Conservation (phyloP, 2,329 filamentous ascomycete genomes). For the Diaporthe sp. region DNA sequence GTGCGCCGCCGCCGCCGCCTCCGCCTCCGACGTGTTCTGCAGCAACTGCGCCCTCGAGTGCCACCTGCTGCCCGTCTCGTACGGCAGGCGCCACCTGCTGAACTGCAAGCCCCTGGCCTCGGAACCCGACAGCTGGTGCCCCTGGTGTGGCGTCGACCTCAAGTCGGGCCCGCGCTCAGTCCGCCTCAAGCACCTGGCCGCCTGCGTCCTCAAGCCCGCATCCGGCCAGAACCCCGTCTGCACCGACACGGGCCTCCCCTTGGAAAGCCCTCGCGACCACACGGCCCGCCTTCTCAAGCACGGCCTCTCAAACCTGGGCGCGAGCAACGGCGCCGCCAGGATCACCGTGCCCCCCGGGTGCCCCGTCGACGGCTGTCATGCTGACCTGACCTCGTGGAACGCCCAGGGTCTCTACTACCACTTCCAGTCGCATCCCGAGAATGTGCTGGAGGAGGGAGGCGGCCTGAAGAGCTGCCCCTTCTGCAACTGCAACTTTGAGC, state of each 20-base stretch:
- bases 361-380: conserved; percentile 10
- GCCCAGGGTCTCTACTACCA: conserved; percentile 23
- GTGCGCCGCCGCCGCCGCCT: neutral
- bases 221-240: conserved; percentile 34
- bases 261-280: conserved; percentile 33
- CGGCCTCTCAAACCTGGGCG: neutral
- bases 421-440: conserved; percentile 26
- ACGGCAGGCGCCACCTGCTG: conserved; percentile 35
- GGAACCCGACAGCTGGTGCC: conserved; percentile 34
- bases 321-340: neutral
- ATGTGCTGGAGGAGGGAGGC: neutral
- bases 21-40: conserved; percentile 25
- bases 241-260: conserved; percentile 14
- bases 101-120: conserved; percentile 38
- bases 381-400: conserved; percentile 25
- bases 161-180: neutral
- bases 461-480: conserved; percentile 36
- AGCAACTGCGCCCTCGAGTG: conserved; percentile 33
- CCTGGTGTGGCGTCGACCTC: conserved; percentile 42
- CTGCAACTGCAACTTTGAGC: conserved; percentile 32
- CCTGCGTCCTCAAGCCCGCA: conserved; percentile 26
- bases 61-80: conserved; percentile 29
- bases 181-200: conserved; percentile 32
- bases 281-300: neutral
- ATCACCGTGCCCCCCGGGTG: conserved; percentile 21